phyloP scores from a whole-genome alignment of 352 stramenopile genomes.

The Pythium graminicola region DNA sequence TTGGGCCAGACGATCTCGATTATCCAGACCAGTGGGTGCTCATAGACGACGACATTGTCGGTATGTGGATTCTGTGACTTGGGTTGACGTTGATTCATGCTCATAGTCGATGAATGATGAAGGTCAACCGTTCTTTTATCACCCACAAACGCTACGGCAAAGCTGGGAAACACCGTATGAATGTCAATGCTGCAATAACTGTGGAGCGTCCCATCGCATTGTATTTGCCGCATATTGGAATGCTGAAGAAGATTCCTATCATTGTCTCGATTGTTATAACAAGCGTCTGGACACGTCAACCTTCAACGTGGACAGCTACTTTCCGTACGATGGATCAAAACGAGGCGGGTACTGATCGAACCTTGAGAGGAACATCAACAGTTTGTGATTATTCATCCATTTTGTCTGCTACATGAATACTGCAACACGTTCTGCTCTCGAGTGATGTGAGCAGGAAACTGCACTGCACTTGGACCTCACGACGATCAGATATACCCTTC shows the following conservation, averaged over 20 bases:
- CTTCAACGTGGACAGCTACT: constrained; percentile 25
- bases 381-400: background rate
- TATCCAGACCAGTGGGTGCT: constrained; percentile 56
- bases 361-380: background rate
- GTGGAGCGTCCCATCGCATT: constrained; percentile 5
- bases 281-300: background rate
- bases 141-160: constrained; percentile 44
- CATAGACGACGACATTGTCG: constrained; percentile 38
- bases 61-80: background rate
- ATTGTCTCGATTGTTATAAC: constrained; percentile 34
- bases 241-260: constrained; percentile 31
- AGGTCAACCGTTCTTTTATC: constrained; percentile 68
- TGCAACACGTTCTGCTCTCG: background rate
- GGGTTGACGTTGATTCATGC: background rate
- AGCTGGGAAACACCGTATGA: constrained; percentile 50
- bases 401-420: background rate
- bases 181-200: constrained; percentile 39
- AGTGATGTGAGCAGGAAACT: background rate
- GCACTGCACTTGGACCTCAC: no score
- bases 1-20: constrained; percentile 42
- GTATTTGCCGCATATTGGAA: constrained; percentile 53
- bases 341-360: constrained; percentile 18
- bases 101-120: background rate
- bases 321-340: constrained; percentile 47
- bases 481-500: constrained; percentile 51